A percentile compares a stretch with the other conserved stretches of the same genome.
Conservation (phyloP, 306 rosid species). For the Vachellia collinsii region DNA sequence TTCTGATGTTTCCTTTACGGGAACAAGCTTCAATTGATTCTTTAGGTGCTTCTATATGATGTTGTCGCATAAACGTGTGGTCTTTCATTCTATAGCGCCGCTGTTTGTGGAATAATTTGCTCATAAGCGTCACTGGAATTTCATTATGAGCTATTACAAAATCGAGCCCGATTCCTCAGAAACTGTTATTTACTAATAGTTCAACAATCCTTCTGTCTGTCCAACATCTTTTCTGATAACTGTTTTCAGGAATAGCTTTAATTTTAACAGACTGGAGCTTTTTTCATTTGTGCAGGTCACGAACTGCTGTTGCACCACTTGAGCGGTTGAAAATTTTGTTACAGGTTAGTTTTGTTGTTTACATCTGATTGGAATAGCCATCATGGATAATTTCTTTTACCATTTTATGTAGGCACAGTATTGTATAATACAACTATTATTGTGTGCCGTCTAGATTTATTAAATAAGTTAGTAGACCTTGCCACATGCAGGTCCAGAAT, state of each 20-base stretch:
- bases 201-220: not conserved
- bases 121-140: not conserved
- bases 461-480: slow-evolving; percentile 9
- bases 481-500: slow-evolving; percentile 82
- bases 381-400: not conserved
- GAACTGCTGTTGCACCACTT: slow-evolving; percentile 98
- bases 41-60: slow-evolving; percentile 20
- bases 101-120: not conserved
- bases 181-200: not conserved
- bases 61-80: not conserved
- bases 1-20: slow-evolving; percentile 28
- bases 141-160: not conserved
- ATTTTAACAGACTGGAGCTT: not conserved
- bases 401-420: not conserved
- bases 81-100: not conserved
- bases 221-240: not conserved
- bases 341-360: slow-evolving; percentile 64
- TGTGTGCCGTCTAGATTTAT: slow-evolving; percentile 16
- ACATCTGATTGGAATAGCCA: not conserved
- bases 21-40: slow-evolving; percentile 11
- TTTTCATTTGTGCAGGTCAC: slow-evolving; percentile 66
- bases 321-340: slow-evolving; percentile 95
- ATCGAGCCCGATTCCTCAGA: not conserved
- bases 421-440: not conserved
- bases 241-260: not conserved